phyloP scores from a whole-genome alignment of 2,329 filamentous ascomycete species.

The Cladorrhinum sp. region DNA sequence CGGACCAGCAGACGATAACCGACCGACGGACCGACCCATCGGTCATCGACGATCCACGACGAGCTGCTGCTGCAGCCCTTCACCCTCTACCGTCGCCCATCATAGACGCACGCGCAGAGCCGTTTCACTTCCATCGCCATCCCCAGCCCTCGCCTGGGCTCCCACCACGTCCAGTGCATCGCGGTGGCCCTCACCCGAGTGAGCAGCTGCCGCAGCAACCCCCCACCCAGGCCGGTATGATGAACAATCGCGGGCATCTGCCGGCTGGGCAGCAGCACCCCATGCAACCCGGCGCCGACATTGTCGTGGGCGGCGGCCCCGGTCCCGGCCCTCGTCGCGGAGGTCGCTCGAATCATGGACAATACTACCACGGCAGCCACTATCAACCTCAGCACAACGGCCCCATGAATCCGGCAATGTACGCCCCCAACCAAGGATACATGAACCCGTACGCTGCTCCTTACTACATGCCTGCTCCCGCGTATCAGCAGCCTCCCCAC shows the following conservation, averaged over 20 bases:
- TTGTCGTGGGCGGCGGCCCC: constrained; percentile 29
- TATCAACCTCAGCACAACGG: constrained; percentile 38
- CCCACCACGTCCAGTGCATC: constrained; percentile 16
- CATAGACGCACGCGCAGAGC: constrained; percentile 9
- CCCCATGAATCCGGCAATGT: constrained; percentile 45
- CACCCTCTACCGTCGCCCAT: constrained; percentile 4
- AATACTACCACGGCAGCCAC: constrained; percentile 34
- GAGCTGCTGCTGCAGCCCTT: neutral
- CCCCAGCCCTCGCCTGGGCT: constrained; percentile 15
- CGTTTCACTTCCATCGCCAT: constrained; percentile 11
- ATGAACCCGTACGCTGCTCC: constrained; percentile 28
- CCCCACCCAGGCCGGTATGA: constrained; percentile 65
- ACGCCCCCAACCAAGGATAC: constrained; percentile 44
- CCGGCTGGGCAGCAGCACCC: constrained; percentile 61
- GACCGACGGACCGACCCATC: neutral
- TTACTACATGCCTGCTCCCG: constrained; percentile 46
- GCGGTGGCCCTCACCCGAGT: constrained; percentile 33
- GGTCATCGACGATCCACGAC: neutral
- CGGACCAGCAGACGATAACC: neutral
- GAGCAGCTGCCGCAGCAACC: constrained; percentile 33
- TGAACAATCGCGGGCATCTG: constrained; percentile 69
- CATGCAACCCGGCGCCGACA: constrained; percentile 45
- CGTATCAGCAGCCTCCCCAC: constrained; percentile 46
- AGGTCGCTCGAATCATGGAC: constrained; percentile 26
- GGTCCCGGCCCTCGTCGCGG: constrained; percentile 31